Evolutionary conservation across 176 grass and related monocot genomes (phyloP).

Genomic region (Bolboschoenus planiculmis): DNA sequence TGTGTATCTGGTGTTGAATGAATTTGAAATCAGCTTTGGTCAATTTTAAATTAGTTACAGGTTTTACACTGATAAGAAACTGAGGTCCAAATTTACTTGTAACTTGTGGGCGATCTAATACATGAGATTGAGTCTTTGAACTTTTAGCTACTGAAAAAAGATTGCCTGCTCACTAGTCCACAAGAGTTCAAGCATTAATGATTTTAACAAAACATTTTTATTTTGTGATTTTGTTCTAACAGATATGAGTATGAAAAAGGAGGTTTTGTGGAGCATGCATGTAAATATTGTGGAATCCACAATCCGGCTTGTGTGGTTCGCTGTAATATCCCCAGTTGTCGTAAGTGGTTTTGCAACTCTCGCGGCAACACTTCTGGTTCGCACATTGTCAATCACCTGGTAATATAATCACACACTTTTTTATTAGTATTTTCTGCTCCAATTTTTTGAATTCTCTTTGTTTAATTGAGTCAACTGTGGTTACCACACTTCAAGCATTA

Average conservation of each 20-base stretch:
- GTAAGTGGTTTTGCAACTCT: conserved; percentile 99
- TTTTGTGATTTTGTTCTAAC: conserved; percentile 10
- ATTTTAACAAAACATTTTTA: background rate
- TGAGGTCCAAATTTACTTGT: background rate
- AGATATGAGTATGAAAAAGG: conserved; percentile 93
- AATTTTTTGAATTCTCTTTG: background rate
- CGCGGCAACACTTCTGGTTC: conserved; percentile 94
- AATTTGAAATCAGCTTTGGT: background rate
- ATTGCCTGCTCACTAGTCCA: background rate
- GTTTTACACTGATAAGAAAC: too few relatives aligned
- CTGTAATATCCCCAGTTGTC: conserved; percentile 88
- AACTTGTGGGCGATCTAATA: background rate
- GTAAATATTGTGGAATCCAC: conserved; percentile 89
- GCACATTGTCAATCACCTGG: conserved; percentile 97
- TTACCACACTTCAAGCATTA: background rate
- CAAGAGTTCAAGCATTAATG: background rate
- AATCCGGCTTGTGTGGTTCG: conserved; percentile 86
- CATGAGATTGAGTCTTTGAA: background rate
- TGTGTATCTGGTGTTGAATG: background rate
- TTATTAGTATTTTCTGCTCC: background rate
- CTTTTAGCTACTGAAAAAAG: background rate
- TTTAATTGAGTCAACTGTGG: background rate
- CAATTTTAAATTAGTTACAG: too few relatives aligned
- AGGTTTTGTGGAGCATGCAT: conserved; percentile 86
- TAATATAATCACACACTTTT: conserved; percentile 9